phyloP scores from a whole-genome alignment of 2,329 filamentous ascomycete genomes.

The Zasmidium angulare region DNA sequence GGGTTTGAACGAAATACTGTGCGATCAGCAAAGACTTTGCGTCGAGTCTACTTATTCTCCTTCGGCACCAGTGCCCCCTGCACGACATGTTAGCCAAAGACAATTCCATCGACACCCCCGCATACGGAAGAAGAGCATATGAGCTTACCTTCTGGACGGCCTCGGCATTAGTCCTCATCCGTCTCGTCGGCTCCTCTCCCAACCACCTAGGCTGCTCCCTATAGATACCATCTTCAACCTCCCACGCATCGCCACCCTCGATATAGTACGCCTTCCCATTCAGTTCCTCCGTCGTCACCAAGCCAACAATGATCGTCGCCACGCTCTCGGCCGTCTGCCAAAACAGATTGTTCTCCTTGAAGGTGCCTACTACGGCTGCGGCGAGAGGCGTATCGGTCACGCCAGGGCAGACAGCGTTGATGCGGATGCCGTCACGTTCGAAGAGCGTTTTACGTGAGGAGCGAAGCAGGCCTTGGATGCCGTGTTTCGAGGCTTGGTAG shows the following conservation, averaged over 20 bases:
- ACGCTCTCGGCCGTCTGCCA: constrained; percentile 25
- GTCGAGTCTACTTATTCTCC: neutral
- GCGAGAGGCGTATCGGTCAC: constrained; percentile 43
- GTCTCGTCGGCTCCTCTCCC: constrained; percentile 36
- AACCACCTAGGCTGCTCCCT: constrained; percentile 45
- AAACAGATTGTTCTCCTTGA: constrained; percentile 19
- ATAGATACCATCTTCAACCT: constrained; percentile 45
- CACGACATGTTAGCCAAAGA: neutral
- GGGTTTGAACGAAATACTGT: too few relatives aligned
- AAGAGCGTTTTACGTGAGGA: constrained; percentile 25
- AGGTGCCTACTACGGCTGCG: constrained; percentile 14
- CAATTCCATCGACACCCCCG: too few relatives aligned
- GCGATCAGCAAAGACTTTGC: too few relatives aligned
- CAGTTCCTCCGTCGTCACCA: constrained; percentile 35
- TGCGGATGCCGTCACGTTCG: constrained; percentile 32
- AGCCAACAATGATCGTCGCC: constrained; percentile 24
- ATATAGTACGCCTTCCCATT: constrained; percentile 47
- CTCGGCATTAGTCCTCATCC: constrained; percentile 26
- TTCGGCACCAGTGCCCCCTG: neutral
- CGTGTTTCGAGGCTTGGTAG: constrained; percentile 38
- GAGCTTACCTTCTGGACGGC: constrained; percentile 22
- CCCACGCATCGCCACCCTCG: constrained; percentile 46
- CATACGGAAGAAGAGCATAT: neutral
- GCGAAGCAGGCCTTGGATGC: constrained; percentile 27
- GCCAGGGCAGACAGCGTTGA: constrained; percentile 46